phyloP scores from a whole-genome alignment of 2,329 filamentous ascomycete genomes.

The Cladosporium sp. region DNA sequence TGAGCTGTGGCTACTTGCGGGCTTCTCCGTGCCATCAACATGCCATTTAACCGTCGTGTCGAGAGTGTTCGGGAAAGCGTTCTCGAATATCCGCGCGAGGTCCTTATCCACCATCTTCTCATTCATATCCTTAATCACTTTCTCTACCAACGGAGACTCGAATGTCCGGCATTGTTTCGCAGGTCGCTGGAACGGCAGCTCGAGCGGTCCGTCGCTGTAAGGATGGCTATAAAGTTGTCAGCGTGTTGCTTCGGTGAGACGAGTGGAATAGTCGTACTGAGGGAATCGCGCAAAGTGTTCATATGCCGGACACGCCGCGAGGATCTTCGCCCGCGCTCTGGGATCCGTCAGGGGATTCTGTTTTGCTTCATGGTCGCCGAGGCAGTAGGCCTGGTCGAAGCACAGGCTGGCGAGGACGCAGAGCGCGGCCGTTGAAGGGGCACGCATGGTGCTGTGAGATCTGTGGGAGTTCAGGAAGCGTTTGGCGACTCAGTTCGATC shows the following conservation, averaged over 20 bases:
- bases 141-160: constrained; percentile 76
- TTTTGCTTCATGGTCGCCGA: constrained; percentile 15
- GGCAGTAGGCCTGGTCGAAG: constrained; percentile 21
- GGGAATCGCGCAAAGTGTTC: constrained; percentile 34
- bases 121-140: constrained; percentile 79
- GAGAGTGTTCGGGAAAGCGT: constrained; percentile 86
- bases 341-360: constrained; percentile 23
- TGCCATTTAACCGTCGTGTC: constrained; percentile 91
- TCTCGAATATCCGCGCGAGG: constrained; percentile 87
- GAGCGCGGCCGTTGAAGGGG: constrained; percentile 24
- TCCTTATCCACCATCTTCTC: constrained; percentile 77
- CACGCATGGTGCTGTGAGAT: constrained; percentile 18
- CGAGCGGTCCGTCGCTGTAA: constrained; percentile 71
- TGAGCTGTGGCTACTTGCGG: constrained; percentile 40
- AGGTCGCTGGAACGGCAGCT: constrained; percentile 82
- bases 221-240: constrained; percentile 55
- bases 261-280: constrained; percentile 28
- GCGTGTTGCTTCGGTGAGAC: not conserved
- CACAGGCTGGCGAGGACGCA: constrained; percentile 27
- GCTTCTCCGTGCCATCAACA: constrained; percentile 54
- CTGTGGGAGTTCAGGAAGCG: not conserved
- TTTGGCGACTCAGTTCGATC: not conserved
- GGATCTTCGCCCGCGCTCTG: constrained; percentile 29
- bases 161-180: constrained; percentile 81
- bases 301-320: constrained; percentile 35